Base-by-base conservation (phyloP, 2,329 filamentous ascomycete genomes). In the Aspergillus neotritici region DNA sequence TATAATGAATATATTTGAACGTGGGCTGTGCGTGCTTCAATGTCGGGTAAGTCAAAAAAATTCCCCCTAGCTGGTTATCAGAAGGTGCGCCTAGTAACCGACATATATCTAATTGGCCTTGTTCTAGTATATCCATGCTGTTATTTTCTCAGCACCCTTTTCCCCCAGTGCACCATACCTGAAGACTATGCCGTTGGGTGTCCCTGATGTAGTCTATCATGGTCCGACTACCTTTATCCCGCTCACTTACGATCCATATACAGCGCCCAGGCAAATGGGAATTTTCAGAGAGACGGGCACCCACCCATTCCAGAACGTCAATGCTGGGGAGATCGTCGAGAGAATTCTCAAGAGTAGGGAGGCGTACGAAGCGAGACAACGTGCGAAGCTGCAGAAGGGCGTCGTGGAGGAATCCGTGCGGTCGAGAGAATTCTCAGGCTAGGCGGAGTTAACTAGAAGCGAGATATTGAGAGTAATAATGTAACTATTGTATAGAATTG, bases 1-100 rank as follows among this genome's bases (percentile, higher is more conserved):
- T 17, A 97, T 98, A 70, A 98, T 98, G 93, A 98, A 97, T 72
- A 90, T 95, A 44, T 95, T 91, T 59, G 93, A 98, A 73, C 84
- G 93, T 33, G 90, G 90, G 2, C 80, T 98, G 15, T 98, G 93
- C 64, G 91, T 97, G 25, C 73, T 97, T 50, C 93, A 98, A 62
- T 98, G 93, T 74, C 85, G 85, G 66, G 87, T 91, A 74, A 58
- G 79, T 65, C 34, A 15, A 42, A 21, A 21, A 5, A 25, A 31
- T 14, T 36, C 8, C 11, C n/a, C 25, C 13, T n/a, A 33, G 11
- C 16, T 40, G 13, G 17, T n/a, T 2, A 13, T n/a, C 9, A 12
- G 13, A 15, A 4, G 4, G 6, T 31, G 3, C n/a, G 21, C 11
- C 8, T 30, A 16, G 41, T 48, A 34, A 52, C 35, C 36, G 17